These are phyloP conservation scores for Nephelium lappaceum DNA, from an alignment of 345 rosid species.

Conservation along the genomic window DNA sequence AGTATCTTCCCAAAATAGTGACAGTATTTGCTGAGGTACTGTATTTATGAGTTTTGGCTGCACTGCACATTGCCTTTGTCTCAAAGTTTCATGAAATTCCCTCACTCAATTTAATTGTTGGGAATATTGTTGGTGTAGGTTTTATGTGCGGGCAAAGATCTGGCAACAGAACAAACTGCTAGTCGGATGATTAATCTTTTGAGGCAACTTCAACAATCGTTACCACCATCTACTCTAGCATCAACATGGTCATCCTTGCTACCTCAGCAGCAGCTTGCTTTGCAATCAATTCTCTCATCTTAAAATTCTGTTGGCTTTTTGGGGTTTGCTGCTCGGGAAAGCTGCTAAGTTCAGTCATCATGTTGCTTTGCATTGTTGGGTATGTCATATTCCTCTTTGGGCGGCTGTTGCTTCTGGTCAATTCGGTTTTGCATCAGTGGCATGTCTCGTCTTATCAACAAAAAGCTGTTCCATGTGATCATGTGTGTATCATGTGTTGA, in stretches of 20 bases:
- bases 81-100: not conserved
- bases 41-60: not conserved
- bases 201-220: constrained; percentile 82
- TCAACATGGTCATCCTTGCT: constrained; percentile 80
- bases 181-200: constrained; percentile 71
- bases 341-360: not conserved
- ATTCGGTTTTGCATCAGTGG: not conserved
- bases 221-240: constrained; percentile 77
- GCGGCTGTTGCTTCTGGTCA: constrained; percentile 1
- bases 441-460: not conserved
- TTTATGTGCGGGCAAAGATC: constrained; percentile 66
- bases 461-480: constrained; percentile 8
- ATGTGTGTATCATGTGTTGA: not conserved
- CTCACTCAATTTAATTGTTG: not conserved
- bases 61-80: not conserved
- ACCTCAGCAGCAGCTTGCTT: constrained; percentile 82
- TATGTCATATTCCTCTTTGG: not conserved
- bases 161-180: constrained; percentile 72
- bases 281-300: constrained; percentile 85
- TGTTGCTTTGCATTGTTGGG: not conserved
- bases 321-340: not conserved
- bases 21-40: constrained; percentile 52
- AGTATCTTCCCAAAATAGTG: constrained; percentile 70
- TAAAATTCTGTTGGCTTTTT: constrained; percentile 24
- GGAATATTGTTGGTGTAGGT: constrained; percentile 44